Conservation (phyloP, 306 rosid genomes). For the Rosa multiflora region DNA sequence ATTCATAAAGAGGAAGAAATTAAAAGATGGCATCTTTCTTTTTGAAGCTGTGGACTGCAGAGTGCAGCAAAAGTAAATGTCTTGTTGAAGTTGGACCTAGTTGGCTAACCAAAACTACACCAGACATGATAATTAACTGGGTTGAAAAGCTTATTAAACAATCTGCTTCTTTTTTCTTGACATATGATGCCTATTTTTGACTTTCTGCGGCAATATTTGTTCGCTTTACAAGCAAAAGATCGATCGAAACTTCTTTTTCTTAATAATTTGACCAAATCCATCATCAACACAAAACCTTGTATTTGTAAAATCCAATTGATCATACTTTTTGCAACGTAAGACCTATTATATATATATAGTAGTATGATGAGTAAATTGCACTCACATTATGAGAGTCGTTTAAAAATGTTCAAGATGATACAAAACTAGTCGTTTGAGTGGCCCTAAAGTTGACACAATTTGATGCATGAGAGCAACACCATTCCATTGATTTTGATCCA, state of each 20-base stretch:
- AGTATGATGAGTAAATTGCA: too few relatives aligned
- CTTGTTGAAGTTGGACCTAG: not conserved
- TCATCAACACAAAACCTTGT: not conserved
- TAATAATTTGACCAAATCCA: not conserved
- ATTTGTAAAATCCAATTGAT: not conserved
- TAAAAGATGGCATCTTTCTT: not conserved
- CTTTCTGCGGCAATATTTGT: not conserved
- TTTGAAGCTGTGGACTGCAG: not conserved
- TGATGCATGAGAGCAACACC: not conserved
- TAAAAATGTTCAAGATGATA: not conserved
- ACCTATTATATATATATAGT: not conserved
- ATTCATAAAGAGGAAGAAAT: not conserved
- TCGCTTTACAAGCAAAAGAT: conserved; percentile 1
- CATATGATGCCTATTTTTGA: not conserved
- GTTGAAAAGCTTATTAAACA: not conserved
- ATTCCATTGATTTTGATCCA: not conserved
- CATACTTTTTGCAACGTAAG: not conserved
- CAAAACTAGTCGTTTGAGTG: not conserved
- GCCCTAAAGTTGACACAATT: not conserved
- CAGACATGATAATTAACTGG: not conserved
- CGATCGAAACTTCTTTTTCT: not conserved
- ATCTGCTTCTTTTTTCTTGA: not conserved
- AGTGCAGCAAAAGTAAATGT: conserved; percentile 1
- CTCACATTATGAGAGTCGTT: not conserved
- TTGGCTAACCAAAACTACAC: not conserved